Conservation (phyloP, 2,329 filamentous ascomycete species). For the Epichloe gansuensis region DNA sequence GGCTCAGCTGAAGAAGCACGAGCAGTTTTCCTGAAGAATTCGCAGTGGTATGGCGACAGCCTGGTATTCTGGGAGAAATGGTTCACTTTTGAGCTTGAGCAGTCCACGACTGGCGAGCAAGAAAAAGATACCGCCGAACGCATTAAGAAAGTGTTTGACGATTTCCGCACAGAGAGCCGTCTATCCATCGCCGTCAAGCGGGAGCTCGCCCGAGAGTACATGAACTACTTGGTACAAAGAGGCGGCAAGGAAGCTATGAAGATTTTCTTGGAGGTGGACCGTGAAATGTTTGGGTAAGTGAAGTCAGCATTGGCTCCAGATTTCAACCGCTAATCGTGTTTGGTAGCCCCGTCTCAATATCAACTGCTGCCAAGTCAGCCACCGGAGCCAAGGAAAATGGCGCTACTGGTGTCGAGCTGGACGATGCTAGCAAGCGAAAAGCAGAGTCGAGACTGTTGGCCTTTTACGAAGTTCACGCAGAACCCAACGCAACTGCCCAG, state of each 20-base stretch:
- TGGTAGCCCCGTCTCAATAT: conserved; percentile 12
- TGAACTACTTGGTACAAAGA: conserved; percentile 70
- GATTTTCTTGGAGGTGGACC: conserved; percentile 71
- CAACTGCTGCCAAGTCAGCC: conserved; percentile 7
- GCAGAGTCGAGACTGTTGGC: conserved; percentile 38
- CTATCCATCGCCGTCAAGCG: conserved; percentile 56
- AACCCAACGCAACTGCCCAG: conserved; percentile 32
- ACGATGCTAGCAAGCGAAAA: conserved; percentile 35
- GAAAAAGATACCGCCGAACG: conserved; percentile 55
- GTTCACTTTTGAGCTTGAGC: conserved; percentile 77
- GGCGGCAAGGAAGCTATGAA: conserved; percentile 76
- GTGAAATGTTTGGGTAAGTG: conserved; percentile 71
- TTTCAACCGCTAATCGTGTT: conserved; percentile 2
- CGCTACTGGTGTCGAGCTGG: conserved; percentile 29
- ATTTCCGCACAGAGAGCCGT: conserved; percentile 59
- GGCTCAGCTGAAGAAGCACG: conserved; percentile 70
- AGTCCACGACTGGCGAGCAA: conserved; percentile 53
- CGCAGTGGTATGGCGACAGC: conserved; percentile 75
- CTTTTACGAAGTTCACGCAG: conserved; percentile 40
- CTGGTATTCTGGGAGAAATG: conserved; percentile 82
- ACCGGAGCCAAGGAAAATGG: conserved; percentile 33
- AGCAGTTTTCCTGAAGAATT: conserved; percentile 68
- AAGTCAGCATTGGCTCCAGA: background rate
- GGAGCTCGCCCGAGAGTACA: conserved; percentile 65
- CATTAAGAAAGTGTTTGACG: conserved; percentile 69